A percentile compares a stretch with the other conserved stretches of the same genome.
Evolutionary conservation across 2,329 filamentous ascomycete genomes (phyloP).

Genomic region (Colletotrichum sublineola): DNA sequence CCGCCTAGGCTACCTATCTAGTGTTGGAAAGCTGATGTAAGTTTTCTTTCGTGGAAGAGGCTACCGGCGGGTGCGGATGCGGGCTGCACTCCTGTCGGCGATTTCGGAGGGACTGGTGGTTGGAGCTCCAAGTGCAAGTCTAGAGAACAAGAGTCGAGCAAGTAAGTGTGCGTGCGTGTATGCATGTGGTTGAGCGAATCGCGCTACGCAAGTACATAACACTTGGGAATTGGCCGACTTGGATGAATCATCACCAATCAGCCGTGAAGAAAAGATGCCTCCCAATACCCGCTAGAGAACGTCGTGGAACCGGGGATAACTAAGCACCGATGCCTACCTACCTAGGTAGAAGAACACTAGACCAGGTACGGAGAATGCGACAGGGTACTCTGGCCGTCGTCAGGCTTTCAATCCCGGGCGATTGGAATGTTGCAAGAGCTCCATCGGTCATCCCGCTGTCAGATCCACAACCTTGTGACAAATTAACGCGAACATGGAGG

Average conservation of each 20-base stretch:
- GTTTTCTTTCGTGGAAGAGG: conserved; percentile 8
- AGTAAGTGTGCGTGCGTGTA: no score
- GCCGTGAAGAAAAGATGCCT: neutral
- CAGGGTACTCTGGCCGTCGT: neutral
- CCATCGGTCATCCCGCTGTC: conserved; percentile 1
- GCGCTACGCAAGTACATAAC: neutral
- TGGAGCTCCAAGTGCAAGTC: neutral
- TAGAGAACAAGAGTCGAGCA: no score
- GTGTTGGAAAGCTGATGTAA: conserved; percentile 17
- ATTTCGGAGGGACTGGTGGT: neutral
- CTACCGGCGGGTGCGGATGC: neutral
- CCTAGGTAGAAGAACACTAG: neutral
- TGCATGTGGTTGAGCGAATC: neutral
- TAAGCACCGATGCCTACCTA: conserved; percentile 10
- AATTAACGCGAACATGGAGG: conserved; percentile 2
- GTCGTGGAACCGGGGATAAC: conserved; percentile 34
- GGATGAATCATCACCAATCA: conserved; percentile 40
- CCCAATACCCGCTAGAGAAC: conserved; percentile 26
- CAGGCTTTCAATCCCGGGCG: neutral
- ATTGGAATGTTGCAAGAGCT: neutral
- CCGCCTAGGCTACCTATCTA: neutral
- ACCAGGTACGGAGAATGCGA: neutral
- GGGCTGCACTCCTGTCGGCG: neutral
- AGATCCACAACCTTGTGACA: neutral
- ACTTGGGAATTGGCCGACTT: conserved; percentile 10